A percentile compares a stretch with the other conserved stretches of the same genome.
Conservation (phyloP, 2,329 filamentous ascomycete species). For the Diaporthe sp. region DNA sequence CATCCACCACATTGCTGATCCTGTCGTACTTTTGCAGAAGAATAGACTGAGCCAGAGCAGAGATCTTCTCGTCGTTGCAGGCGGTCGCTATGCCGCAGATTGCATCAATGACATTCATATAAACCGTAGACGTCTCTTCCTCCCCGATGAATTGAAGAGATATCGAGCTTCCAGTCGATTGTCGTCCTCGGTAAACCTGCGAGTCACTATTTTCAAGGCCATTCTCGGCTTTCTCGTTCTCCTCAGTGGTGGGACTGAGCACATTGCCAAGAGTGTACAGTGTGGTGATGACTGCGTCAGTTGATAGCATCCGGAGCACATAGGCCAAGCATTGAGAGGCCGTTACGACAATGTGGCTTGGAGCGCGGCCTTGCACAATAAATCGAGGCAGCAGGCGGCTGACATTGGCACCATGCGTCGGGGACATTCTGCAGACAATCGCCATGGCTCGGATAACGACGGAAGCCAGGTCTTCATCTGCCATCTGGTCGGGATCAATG, state of each 20-base stretch:
- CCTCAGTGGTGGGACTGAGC: slow-evolving; percentile 77
- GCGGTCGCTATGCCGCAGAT: slow-evolving; percentile 89
- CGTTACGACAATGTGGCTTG: slow-evolving; percentile 74
- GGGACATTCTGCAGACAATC: slow-evolving; percentile 80
- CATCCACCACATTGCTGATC: slow-evolving; percentile 82
- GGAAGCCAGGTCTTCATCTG: slow-evolving; percentile 79
- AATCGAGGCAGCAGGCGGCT: slow-evolving; percentile 86
- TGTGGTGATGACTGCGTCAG: slow-evolving; percentile 94
- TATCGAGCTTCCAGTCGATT: slow-evolving; percentile 79
- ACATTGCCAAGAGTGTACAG: slow-evolving; percentile 97
- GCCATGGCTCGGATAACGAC: slow-evolving; percentile 85
- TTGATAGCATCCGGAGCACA: slow-evolving; percentile 83
- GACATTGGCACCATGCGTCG: slow-evolving; percentile 77
- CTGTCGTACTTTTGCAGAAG: slow-evolving; percentile 95
- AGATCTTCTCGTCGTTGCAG: slow-evolving; percentile 90
- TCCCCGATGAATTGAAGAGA: slow-evolving; percentile 81
- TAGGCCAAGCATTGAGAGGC: slow-evolving; percentile 88
- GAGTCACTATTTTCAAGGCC: slow-evolving; percentile 54
- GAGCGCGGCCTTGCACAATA: slow-evolving; percentile 84
- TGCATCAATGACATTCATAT: slow-evolving; percentile 91
- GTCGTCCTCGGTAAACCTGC: slow-evolving; percentile 63
- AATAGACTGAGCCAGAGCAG: slow-evolving; percentile 92
- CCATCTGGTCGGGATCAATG: slow-evolving; percentile 83
- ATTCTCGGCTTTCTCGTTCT: slow-evolving; percentile 37
- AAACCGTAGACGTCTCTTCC: slow-evolving; percentile 81